Evolutionary conservation across 768 basidiomycete genomes (phyloP).

Genomic region (Jaapia argillacea): DNA sequence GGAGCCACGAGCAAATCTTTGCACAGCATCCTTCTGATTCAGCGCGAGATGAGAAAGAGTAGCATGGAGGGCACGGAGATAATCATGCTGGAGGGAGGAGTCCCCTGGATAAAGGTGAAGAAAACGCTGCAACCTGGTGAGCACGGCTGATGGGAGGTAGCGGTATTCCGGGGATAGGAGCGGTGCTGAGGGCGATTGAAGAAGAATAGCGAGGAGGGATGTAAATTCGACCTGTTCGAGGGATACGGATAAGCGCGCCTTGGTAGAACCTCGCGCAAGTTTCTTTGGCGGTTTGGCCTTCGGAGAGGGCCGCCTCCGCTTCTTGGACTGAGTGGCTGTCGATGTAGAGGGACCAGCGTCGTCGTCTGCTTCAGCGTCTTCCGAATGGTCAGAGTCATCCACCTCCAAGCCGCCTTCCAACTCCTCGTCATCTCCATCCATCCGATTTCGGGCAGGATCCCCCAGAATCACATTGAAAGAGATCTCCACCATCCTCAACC

Average conservation of each 20-base stretch:
- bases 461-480: constrained; percentile 73
- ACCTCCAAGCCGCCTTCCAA: constrained; percentile 17
- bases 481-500: constrained; percentile 61
- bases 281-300: constrained; percentile 2
- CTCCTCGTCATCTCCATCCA: constrained; percentile 21
- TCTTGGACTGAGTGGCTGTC: constrained; percentile 17
- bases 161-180: constrained; percentile 34
- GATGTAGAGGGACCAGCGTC: constrained; percentile 8
- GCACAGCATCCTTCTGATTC: constrained; percentile 54
- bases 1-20: constrained; percentile 45
- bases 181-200: constrained; percentile 49
- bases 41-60: constrained; percentile 69
- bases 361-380: constrained; percentile 17
- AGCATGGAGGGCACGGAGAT: constrained; percentile 56
- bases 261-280: constrained; percentile 4
- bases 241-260: constrained; percentile 22
- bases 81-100: constrained; percentile 71
- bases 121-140: constrained; percentile 52
- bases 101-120: constrained; percentile 59
- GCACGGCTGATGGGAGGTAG: constrained; percentile 39
- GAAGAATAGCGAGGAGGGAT: constrained; percentile 48
- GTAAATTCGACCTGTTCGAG: constrained; percentile 66
- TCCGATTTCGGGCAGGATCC: constrained; percentile 32
- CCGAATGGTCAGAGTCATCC: constrained; percentile 20
- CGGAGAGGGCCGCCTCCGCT: constrained; percentile 19